Base-by-base conservation (phyloP, 768 basidiomycete genomes). In the Hygrophorus pudorinus region DNA sequence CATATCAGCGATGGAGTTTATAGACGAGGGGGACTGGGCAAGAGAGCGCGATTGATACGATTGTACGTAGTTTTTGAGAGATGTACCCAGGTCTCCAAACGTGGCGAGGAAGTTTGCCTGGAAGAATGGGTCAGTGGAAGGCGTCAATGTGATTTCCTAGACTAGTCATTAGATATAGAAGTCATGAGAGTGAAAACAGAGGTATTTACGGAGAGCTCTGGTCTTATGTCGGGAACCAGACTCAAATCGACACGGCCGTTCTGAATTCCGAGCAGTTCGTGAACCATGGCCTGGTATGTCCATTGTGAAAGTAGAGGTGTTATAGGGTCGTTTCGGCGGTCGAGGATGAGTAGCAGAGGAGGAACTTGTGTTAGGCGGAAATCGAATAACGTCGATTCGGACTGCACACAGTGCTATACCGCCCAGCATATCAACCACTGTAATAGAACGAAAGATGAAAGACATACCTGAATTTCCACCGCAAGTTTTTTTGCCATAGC, bases 221-320 rank as follows among this genome's bases (percentile, higher is more conserved):
- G 80, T 39, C 74, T 66, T 35, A 92, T 84, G 52, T 89, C 92
- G 11, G 90, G 90, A 29, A 93, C 89, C 48, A 77, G 65, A 49
- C 75, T 78, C 36, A 94, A 63, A 56, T 89, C 81, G 3, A 98
- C 92, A 46, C 96, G 75, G 14, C 94, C 94, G 57, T 97, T 98
- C 49, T 86, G 81, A 37, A 99, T 96, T 2, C 87, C 85, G 5
- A 98, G 65, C 11, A 96, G 69, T 59, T 98, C 96, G 56, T 99
- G 96, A 0, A 98, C 96, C 93, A 98, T 97, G 1, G 94, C 96
- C 60, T 98, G 94, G 65, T 98, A 98, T 18, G 96, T 98, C 96
- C 96, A 98, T 62, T 97, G 96, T 2, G 90, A 90, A 24, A 98
- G 71, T 30, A 98, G 65, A 3, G 96, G 96, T 0, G 96, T 98